phyloP scores from a whole-genome alignment of 1,139 yeast species.

The Lodderomyces margitis region DNA sequence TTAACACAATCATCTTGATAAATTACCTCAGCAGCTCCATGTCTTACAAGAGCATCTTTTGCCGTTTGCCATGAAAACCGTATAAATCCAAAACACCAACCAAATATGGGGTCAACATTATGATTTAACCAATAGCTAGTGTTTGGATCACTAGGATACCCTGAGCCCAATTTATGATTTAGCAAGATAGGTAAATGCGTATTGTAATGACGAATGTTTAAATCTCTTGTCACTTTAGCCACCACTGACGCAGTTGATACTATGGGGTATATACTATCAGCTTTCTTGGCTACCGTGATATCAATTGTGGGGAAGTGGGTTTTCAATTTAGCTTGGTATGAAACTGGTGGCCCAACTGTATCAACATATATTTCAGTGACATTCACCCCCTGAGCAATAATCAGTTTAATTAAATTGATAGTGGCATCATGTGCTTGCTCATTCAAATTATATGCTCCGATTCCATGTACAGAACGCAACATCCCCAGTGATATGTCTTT shows the following conservation, averaged over 20 bases:
- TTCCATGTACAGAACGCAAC: conserved; percentile 62
- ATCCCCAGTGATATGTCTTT: conserved; percentile 85
- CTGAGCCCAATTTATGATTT: conserved; percentile 66
- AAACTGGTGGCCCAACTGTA: conserved; percentile 92
- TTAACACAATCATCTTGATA: conserved; percentile 38
- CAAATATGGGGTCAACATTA: conserved; percentile 70
- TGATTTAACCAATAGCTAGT: conserved; percentile 70
- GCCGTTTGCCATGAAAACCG: conserved; percentile 96
- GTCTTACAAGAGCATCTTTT: conserved; percentile 60
- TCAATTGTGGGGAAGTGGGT: conserved; percentile 65
- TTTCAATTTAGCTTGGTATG: conserved; percentile 76
- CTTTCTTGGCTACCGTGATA: conserved; percentile 90
- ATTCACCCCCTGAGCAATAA: conserved; percentile 59
- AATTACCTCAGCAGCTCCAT: conserved; percentile 43
- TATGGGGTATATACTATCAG: conserved; percentile 90
- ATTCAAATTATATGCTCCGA: conserved; percentile 72
- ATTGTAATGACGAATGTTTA: conserved; percentile 47
- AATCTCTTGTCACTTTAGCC: conserved; percentile 94
- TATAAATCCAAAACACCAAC: conserved; percentile 76
- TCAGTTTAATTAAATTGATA: conserved; percentile 64
- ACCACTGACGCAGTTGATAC: conserved; percentile 97
- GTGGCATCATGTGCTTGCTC: conserved; percentile 97
- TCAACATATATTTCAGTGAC: conserved; percentile 79
- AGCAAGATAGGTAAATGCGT: conserved; percentile 20
- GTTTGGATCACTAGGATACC: conserved; percentile 91